Base-by-base conservation (phyloP, 2,329 filamentous ascomycete species). In the Chalaropsis thielavioides region DNA sequence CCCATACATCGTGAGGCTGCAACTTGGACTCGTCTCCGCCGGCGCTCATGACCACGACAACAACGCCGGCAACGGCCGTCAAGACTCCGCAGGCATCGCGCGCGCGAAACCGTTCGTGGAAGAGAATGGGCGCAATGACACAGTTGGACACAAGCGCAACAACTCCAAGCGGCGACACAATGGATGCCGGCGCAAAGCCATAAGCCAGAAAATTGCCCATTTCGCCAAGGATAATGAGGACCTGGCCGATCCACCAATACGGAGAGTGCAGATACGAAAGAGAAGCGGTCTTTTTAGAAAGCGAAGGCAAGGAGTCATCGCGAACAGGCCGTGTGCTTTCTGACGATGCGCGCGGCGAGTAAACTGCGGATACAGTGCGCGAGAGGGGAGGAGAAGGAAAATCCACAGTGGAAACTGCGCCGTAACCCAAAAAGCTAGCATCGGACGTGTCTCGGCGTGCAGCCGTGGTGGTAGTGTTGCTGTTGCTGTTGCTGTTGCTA, bases 171-270 rank as follows among this genome's bases (percentile, higher is more conserved):
- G 94, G 94, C 41, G 92, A 96, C 51, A 99, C 94, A 71, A 99
- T 96, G 15, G 94, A 97, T 7, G 94, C 94, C 2, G 94, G 94
- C 38, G 94, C 94, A 73, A 99, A 99, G 27, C 94, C 94, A 72
- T 99, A 99, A 0, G 94, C 94, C 68, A 99, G 78, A 72, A 99
- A 99, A 74, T 99, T 99, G 62, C 94, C 94, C 72, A 89, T 87
- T 77, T 99, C 94, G 66, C 94, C 94, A 27, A 96, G 77, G 0
- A 87, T 90, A 83, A 99, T 99, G 67, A 99, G 80, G 17, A 95
- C 82, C 69, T 97, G 92, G 22, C 94, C 94, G 40, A 86, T 77
- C 94, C 94, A 99, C 94, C 94, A 99, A 72, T 94, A 96, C 0
- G 91, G 90, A 43, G 91, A 96, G 69, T 84, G 85, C 67, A 99